Base-by-base conservation (phyloP, 192 early-diverging fungal species). In the Coemansia reversa region DNA sequence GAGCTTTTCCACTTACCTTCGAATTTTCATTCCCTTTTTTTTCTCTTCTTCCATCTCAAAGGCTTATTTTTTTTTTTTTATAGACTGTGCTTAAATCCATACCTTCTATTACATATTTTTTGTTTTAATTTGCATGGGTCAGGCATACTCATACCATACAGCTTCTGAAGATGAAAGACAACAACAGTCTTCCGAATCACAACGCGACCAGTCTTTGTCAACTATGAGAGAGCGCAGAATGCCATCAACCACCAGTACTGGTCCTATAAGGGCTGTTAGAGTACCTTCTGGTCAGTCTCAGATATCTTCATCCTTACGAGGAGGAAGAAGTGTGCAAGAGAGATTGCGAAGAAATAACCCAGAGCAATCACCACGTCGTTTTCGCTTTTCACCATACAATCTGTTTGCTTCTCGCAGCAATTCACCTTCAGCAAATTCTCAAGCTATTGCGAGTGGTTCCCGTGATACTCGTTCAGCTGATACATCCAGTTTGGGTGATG, bases 381-480 rank as follows among this genome's bases (percentile, higher is more conserved):
- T 49, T 18, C 69, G 69, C 20, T 71, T 61, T 42, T 71, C 63
- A 16, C 71, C 71, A 1, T 73, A 73, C 22, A 61, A 25, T 24
- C 23, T 61, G 47, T 61, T 61, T 48, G 27, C 47, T 16, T 28
- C 47, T 14, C 45, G 30, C 39, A 45, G 14, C 14, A 45, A 45
- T 45, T 45, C 14, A 6, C 54, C 54, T 25, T 55, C 27, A 6
- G 27, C 18, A 25, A 32, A n/a, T 55, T 28, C 54, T 14, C 28
- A 27, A 55, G 54, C 32, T 30, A 9, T 27, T 24, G 54, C 16
- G 4, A 14, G 39, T 45, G 16, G 39, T 45, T 45, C 39, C 2
- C 39, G 39, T 14, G 16, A 45, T 45, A 16, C 39, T 45, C 39
- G 39, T 45, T 16, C 39, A 29, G 54, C 54, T 5, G 23, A 27